phyloP scores from a whole-genome alignment of 768 basidiomycete genomes.

The Psilocybe sp. region DNA sequence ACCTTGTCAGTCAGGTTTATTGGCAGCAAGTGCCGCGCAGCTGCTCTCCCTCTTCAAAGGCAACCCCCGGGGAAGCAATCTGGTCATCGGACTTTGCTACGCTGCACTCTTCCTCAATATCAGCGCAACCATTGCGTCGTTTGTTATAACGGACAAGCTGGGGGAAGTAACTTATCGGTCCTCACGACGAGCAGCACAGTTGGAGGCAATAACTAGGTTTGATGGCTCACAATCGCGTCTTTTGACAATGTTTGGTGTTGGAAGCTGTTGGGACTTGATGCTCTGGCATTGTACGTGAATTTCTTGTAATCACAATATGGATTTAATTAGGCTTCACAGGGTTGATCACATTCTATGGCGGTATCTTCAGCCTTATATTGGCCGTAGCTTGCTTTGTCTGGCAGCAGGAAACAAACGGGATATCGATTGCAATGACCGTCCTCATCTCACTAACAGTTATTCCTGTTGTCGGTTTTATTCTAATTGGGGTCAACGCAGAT shows the following conservation, averaged over 20 bases:
- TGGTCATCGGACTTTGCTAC: constrained; percentile 9
- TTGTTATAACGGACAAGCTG: constrained; percentile 17
- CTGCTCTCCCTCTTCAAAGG: constrained; percentile 14
- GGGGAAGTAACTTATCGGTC: constrained; percentile 13
- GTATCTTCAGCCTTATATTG: constrained; percentile 12
- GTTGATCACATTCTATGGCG: constrained; percentile 13
- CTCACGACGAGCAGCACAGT: not conserved
- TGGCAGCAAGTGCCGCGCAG: constrained; percentile 12
- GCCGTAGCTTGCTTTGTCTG: constrained; percentile 12
- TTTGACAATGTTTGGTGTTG: constrained; percentile 3
- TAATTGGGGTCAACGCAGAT: constrained; percentile 1
- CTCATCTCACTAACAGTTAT: constrained; percentile 6
- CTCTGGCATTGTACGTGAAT: constrained; percentile 9
- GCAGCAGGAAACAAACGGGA: constrained; percentile 7
- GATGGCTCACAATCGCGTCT: not conserved
- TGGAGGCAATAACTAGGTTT: not conserved
- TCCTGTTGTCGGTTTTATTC: constrained; percentile 9
- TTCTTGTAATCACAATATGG: not conserved
- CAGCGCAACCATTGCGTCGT: constrained; percentile 18
- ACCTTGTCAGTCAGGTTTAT: constrained; percentile 12
- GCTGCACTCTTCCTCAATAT: constrained; percentile 16
- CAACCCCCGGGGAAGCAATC: constrained; percentile 3
- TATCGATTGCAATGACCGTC: constrained; percentile 6
- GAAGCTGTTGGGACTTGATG: constrained; percentile 5
- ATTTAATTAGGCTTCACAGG: constrained; percentile 3